phyloP scores from a whole-genome alignment of 768 basidiomycete species.

The Russula lepida region DNA sequence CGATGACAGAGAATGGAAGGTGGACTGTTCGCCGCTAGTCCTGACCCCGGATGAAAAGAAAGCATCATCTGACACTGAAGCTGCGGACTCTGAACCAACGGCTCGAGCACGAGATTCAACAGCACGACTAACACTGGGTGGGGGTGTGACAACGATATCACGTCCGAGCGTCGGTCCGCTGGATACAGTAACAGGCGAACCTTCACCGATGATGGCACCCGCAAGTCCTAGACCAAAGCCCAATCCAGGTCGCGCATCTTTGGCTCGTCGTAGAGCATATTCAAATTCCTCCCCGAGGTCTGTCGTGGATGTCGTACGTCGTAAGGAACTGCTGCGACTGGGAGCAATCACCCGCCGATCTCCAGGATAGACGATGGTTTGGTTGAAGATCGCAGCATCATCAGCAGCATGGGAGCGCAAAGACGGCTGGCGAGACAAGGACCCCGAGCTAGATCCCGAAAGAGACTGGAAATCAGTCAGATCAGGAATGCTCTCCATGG shows the following conservation, averaged over 20 bases:
- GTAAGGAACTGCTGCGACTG: conserved; percentile 47
- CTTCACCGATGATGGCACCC: conserved; percentile 33
- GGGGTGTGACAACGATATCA: conserved; percentile 39
- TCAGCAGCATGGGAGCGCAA: conserved; percentile 62
- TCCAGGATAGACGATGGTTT: conserved; percentile 61
- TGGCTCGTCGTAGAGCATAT: conserved; percentile 35
- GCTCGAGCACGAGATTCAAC: conserved; percentile 25
- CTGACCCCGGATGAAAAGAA: conserved; percentile 38
- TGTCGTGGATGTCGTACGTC: conserved; percentile 66
- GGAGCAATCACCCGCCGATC: conserved; percentile 68
- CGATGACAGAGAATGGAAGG: conserved; percentile 33
- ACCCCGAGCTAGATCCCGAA: conserved; percentile 36
- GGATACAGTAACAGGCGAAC: conserved; percentile 64
- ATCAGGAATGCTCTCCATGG: conserved; percentile 60
- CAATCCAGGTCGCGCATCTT: conserved; percentile 36
- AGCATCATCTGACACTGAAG: conserved; percentile 36
- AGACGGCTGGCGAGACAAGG: conserved; percentile 38
- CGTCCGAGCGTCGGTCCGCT: conserved; percentile 46
- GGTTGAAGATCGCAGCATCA: conserved; percentile 58
- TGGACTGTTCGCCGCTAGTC: conserved; percentile 28
- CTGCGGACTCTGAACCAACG: conserved; percentile 23
- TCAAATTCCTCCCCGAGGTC: conserved; percentile 61
- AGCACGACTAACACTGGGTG: conserved; percentile 32
- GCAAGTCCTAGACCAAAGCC: conserved; percentile 37
- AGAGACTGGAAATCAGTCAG: conserved; percentile 52